Conservation (phyloP, 345 rosid species). For the Heritiera littoralis region DNA sequence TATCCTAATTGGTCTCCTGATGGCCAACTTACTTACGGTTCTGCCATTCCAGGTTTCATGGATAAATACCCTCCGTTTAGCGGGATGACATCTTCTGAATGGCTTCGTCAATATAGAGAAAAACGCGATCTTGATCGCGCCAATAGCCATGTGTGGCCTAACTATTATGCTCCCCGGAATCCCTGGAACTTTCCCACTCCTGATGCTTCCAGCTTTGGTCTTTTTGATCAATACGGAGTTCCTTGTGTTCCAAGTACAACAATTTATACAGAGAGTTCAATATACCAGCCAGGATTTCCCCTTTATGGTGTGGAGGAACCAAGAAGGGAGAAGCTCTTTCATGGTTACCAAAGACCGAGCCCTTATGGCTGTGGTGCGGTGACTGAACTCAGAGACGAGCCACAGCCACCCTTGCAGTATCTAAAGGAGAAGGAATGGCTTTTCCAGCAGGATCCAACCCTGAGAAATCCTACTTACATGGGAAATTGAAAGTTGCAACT, state of each 20-base stretch:
- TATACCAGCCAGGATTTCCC: conserved; percentile 30
- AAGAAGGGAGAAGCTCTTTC: conserved; percentile 44
- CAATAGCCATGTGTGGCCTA: conserved; percentile 34
- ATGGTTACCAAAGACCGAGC: conserved; percentile 48
- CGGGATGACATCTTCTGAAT: conserved; percentile 82
- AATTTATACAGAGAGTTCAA: conserved; percentile 29
- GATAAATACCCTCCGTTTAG: conserved; percentile 48
- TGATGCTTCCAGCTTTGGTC: conserved; percentile 46
- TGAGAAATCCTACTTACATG: conserved; percentile 56
- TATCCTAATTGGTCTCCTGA: conserved; percentile 40
- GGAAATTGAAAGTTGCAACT: conserved; percentile 40
- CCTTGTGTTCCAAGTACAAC: conserved; percentile 46
- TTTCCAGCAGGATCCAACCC: conserved; percentile 56
- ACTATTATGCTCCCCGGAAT: conserved; percentile 39
- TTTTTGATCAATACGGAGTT: conserved; percentile 49
- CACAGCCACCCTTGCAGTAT: conserved; percentile 65
- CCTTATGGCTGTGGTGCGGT: conserved; percentile 45
- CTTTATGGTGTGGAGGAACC: conserved; percentile 35
- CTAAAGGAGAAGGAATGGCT: conserved; percentile 79
- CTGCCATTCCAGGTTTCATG: conserved; percentile 34
- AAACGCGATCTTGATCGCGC: conserved; percentile 50
- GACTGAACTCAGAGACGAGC: conserved; percentile 45
- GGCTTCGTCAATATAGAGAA: conserved; percentile 93
- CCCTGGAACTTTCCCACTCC: conserved; percentile 33
- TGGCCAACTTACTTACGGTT: conserved; percentile 33